phyloP scores from a whole-genome alignment of 179 eudicot genomes.

The Silene noctiflora region DNA sequence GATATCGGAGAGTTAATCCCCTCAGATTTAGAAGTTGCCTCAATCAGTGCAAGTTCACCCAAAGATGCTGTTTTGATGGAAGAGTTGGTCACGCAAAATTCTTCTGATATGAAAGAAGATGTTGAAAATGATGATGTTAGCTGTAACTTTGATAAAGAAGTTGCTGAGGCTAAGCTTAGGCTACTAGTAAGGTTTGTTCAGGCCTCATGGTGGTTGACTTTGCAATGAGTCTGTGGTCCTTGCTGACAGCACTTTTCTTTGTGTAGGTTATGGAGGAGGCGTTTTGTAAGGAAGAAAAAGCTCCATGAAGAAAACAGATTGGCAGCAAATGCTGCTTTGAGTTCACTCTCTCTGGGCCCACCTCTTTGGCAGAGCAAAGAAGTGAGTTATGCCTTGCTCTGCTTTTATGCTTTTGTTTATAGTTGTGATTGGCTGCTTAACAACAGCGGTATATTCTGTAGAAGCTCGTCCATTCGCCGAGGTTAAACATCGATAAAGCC shows the following conservation, averaged over 20 bases:
- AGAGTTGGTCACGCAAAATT: conserved; percentile 37
- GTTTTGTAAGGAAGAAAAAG: conserved; percentile 47
- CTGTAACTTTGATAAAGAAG: conserved; percentile 61
- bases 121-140: conserved; percentile 36
- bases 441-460: conserved; percentile 28
- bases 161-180: conserved; percentile 72
- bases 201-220: conserved; percentile 15
- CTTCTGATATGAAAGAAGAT: conserved; percentile 27
- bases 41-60: conserved; percentile 24
- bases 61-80: conserved; percentile 30
- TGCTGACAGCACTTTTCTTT: conserved; percentile 24
- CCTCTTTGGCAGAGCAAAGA: conserved; percentile 51
- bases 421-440: conserved; percentile 5
- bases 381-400: conserved; percentile 36
- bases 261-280: conserved; percentile 85
- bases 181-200: conserved; percentile 62
- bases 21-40: conserved; percentile 32
- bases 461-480: conserved; percentile 41
- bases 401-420: conserved; percentile 16
- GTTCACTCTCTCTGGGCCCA: conserved; percentile 77
- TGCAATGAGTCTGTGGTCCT: conserved; percentile 17
- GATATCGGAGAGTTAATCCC: conserved; percentile 29
- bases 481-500: conserved; percentile 57
- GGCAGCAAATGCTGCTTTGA: conserved; percentile 74
- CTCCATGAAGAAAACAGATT: conserved; percentile 65